Evolutionary conservation across 768 basidiomycete genomes (phyloP).

Genomic region (Filobasidium floriforme): DNA sequence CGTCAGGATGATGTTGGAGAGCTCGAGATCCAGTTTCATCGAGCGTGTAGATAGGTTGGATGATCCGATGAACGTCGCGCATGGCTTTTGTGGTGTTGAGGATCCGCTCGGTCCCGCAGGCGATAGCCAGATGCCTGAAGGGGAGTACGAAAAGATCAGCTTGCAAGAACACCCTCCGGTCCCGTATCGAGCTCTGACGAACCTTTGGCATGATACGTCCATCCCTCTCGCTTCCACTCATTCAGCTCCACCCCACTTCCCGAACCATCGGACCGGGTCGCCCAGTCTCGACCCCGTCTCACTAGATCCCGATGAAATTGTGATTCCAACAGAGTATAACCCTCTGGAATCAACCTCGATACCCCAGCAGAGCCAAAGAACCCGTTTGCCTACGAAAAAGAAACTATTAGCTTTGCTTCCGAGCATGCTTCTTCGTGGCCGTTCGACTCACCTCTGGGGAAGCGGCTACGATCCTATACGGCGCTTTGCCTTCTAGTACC

Average conservation of each 20-base stretch:
- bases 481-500: conserved; percentile 50
- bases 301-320: conserved; percentile 52
- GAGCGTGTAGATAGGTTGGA: conserved; percentile 92
- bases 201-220: conserved; percentile 99
- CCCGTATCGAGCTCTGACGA: conserved; percentile 13
- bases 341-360: conserved; percentile 90
- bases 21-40: conserved; percentile 79
- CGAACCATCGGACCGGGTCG: conserved; percentile 17
- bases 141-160: background rate
- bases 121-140: conserved; percentile 74
- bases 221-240: conserved; percentile 81
- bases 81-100: conserved; percentile 45
- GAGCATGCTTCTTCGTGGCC: conserved; percentile 1
- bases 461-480: conserved; percentile 69
- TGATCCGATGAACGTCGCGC: conserved; percentile 81
- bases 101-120: conserved; percentile 16
- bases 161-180: background rate
- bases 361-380: conserved; percentile 84
- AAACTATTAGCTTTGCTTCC: background rate
- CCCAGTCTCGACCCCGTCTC: conserved; percentile 29
- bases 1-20: conserved; percentile 75
- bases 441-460: conserved; percentile 63
- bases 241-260: conserved; percentile 57
- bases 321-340: conserved; percentile 79
- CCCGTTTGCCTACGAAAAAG: conserved; percentile 74